These are phyloP conservation scores for Boletus fagicola DNA, from an alignment of 768 basidiomycete species.

Conservation along the genomic window DNA sequence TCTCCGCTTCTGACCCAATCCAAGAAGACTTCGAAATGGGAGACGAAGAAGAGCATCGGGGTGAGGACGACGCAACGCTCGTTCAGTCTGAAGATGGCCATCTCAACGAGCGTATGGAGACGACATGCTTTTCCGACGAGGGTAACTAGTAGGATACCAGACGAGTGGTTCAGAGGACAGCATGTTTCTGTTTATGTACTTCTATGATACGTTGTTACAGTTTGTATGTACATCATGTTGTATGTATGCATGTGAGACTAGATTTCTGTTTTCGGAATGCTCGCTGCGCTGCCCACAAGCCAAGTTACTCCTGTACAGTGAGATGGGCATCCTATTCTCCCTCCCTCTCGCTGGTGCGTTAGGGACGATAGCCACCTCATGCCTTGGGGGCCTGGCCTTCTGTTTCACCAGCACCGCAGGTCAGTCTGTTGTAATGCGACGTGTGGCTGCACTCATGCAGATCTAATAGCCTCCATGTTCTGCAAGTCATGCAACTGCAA, in stretches of 20 bases:
- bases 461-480: constrained; percentile 78
- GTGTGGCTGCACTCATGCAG: constrained; percentile 4
- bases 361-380: constrained; percentile 76
- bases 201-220: not conserved
- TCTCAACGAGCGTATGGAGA: not conserved
- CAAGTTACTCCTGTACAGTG: not conserved
- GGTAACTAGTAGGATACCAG: not conserved
- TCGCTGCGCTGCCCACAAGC: not conserved
- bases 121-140: constrained; percentile 1
- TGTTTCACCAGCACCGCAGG: constrained; percentile 86
- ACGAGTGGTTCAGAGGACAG: not conserved
- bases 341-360: constrained; percentile 68
- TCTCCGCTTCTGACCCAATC: not conserved
- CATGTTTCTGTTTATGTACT: not conserved
- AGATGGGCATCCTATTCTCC: constrained; percentile 77
- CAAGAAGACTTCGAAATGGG: not conserved
- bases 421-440: constrained; percentile 32
- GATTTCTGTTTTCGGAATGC: constrained; percentile 1
- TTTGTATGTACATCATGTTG: not conserved
- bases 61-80: constrained; percentile 16
- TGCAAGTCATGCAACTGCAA: constrained; percentile 99
- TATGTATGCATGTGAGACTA: not conserved
- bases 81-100: constrained; percentile 15
- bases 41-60: not conserved
- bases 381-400: constrained; percentile 78